Conservation (phyloP, 1,284 basidiomycete species). For the Trichosporon inkin region DNA sequence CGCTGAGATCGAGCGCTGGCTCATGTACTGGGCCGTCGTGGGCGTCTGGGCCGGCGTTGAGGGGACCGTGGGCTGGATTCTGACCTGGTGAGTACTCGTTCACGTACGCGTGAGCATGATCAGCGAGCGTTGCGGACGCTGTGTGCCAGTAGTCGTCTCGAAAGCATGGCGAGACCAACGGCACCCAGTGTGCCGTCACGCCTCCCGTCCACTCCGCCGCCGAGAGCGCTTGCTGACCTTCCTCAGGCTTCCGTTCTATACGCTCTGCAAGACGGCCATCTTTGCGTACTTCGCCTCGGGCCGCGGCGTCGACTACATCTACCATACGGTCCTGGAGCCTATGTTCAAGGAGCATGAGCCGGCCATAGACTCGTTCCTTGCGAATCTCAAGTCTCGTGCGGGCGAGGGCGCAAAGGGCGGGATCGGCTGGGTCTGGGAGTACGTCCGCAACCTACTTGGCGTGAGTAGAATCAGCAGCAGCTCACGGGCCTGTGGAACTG, state of each 20-base stretch:
- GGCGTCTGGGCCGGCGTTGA: conserved; percentile 64
- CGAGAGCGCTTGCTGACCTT: background rate
- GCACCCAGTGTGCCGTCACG: background rate
- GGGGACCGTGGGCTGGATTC: conserved; percentile 62
- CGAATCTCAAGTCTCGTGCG: conserved; percentile 34
- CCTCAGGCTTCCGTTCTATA: conserved; percentile 72
- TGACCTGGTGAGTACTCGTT: conserved; percentile 60
- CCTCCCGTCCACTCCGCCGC: background rate
- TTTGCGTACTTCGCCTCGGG: conserved; percentile 70
- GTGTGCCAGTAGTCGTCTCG: too few species aligned
- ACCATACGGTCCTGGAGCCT: conserved; percentile 62
- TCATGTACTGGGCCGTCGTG: conserved; percentile 58
- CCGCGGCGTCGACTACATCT: conserved; percentile 71
- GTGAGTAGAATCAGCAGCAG: conserved; percentile 26
- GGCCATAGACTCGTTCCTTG: conserved; percentile 63
- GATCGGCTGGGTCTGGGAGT: conserved; percentile 43
- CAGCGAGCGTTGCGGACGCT: background rate
- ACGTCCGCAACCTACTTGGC: conserved; percentile 34
- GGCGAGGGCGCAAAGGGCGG: conserved; percentile 29
- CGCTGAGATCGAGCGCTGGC: conserved; percentile 49
- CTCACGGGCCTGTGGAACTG: too few species aligned
- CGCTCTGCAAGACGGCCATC: conserved; percentile 65
- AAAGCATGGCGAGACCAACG: too few species aligned
- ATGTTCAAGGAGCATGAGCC: conserved; percentile 63
- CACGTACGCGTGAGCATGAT: background rate